Evolutionary conservation across 78 protist genomes (phyloP).

Genomic region (Dictyostelium brefeldianum): DNA sequence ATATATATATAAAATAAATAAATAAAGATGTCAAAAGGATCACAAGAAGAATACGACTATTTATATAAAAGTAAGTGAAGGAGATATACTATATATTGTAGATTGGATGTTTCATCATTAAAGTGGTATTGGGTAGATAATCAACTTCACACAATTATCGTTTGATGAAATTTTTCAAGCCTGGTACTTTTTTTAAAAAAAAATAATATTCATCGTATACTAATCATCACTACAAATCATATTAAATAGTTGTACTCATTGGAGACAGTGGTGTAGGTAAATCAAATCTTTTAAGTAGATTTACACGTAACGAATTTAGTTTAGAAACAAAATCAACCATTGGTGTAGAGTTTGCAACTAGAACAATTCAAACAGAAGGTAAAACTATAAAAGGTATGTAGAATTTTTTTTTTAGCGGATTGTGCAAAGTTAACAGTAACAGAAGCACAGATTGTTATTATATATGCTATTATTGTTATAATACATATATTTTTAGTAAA

Average conservation of each 20-base stretch:
- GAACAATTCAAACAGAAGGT: slow-evolving; percentile 92
- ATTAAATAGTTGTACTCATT: slow-evolving; percentile 95
- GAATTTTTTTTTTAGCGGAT: no score
- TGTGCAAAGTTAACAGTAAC: no score
- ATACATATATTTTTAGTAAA: no score
- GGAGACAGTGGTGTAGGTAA: slow-evolving; percentile 99
- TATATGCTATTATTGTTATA: no score
- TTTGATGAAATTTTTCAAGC: background rate
- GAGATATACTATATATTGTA: no score
- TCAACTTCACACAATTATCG: no score
- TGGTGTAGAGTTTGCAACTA: slow-evolving; percentile 99
- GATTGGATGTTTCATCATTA: no score
- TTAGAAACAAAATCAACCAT: slow-evolving; percentile 98
- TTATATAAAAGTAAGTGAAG: slow-evolving; percentile 78
- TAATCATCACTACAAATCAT: background rate
- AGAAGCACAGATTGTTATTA: no score
- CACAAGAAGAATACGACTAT: slow-evolving; percentile 86
- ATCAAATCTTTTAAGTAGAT: slow-evolving; percentile 91
- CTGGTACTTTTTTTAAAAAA: background rate
- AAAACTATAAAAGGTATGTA: slow-evolving; percentile 75
- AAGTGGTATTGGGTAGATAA: no score
- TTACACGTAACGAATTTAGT: slow-evolving; percentile 96
- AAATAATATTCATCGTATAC: background rate
- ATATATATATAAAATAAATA: background rate
- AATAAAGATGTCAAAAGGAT: slow-evolving; percentile 69